Percentiles rank a stretch among this genome's conserved stretches.
Evolutionary conservation across 345 rosid species (phyloP).

Genomic region (Sonneratia caseolaris): DNA sequence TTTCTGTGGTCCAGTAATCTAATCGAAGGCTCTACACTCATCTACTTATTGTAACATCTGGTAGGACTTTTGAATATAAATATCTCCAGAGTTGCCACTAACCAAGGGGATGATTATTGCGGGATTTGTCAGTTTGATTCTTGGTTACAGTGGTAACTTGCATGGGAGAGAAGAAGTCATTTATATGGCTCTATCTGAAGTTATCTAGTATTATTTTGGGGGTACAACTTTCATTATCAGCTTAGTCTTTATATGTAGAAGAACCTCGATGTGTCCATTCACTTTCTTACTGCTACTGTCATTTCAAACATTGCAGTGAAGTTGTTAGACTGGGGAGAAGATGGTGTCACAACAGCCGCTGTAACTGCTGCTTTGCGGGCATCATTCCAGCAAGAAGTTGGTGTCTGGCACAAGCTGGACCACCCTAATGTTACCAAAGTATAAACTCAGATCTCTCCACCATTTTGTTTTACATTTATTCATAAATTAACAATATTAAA

Average conservation of each 20-base stretch:
- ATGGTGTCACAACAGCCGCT: conserved; percentile 47
- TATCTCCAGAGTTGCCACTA: too few species aligned
- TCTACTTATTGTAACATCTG: too few species aligned
- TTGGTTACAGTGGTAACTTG: background rate
- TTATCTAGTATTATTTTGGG: too few species aligned
- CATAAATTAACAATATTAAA: background rate
- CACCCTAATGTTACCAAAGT: conserved; percentile 93
- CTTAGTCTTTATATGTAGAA: background rate
- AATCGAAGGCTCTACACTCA: too few species aligned
- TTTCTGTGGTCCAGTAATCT: too few species aligned
- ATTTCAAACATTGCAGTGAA: conserved; percentile 47
- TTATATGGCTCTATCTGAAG: background rate
- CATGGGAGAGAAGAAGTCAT: background rate
- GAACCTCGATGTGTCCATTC: background rate
- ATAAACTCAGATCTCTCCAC: conserved; percentile 8
- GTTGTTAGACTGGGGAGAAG: conserved; percentile 85
- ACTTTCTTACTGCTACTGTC: conserved; percentile 8
- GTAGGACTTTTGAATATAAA: too few species aligned
- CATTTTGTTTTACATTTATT: background rate
- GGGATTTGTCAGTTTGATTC: background rate
- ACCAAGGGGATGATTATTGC: too few species aligned
- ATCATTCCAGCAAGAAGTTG: conserved; percentile 81
- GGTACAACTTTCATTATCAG: background rate
- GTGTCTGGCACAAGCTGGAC: conserved; percentile 92
- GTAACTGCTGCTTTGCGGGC: conserved; percentile 71